Evolutionary conservation across 202 grass and related monocot genomes (phyloP), one percentile per base, ranked within the genome.

Genomic region (Musa balbisiana): DNA sequence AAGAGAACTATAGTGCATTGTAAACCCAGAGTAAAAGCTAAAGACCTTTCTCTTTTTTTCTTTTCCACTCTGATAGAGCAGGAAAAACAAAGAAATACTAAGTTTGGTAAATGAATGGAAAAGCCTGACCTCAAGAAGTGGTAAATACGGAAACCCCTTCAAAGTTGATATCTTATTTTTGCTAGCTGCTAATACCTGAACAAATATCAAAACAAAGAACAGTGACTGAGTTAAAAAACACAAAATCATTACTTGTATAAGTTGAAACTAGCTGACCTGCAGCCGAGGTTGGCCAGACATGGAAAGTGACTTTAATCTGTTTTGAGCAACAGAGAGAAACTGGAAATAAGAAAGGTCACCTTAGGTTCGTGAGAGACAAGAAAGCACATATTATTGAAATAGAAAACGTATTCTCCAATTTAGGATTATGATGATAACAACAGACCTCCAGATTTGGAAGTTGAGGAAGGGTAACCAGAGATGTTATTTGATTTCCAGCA

Each of bases 121-220:
- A 51, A 55, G 22, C 21, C 63, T 71, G 22, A 93, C 94, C 94
- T 98, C 90, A 12, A 98, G 80, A 88, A 83, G 81, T 71, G 94
- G 90, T 78, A 98, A 80, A 87, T 89, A 83, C 50, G 94, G 94
- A 85, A 98, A 98, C 33, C 88, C 82, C 87, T 86, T 93, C 86
- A 98, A 82, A 80, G 90, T 92, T 84, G 91, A 91, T 84, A 98
- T 89, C 88, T 89, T 98, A 64, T 98, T 98, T 87, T 89, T 98
- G 82, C 88, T 93, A 53, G 88, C 94, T 16, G 88, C 94, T 84
- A 98, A 52, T 53, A 98, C 94, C 94, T 98, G 53, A 29, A 59
- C 13, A 74, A 76, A 69, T 49, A 76, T 51, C 24, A 84, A 72
- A 81, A 27, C 10, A 60, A 11, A 49, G 69, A 58, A 67, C 24